phyloP scores from a whole-genome alignment of 345 rosid species.

The Pugionium dolabratum region DNA sequence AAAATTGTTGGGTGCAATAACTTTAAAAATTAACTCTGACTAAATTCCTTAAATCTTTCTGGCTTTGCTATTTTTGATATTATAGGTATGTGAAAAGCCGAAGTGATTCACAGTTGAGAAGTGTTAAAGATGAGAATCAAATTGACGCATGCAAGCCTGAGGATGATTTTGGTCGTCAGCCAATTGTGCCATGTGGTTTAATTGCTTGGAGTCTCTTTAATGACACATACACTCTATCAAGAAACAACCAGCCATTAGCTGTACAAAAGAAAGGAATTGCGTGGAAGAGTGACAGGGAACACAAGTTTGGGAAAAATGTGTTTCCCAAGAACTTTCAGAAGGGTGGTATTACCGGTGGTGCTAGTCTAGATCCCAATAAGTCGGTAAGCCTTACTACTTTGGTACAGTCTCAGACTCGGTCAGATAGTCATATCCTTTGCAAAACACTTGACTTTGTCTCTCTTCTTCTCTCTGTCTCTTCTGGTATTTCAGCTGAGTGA shows the following conservation, averaged over 20 bases:
- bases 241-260: slow-evolving; percentile 41
- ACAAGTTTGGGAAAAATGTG: slow-evolving; percentile 82
- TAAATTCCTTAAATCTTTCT: slow-evolving; percentile 7
- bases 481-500: slow-evolving; percentile 62
- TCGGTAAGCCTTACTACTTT: slow-evolving; percentile 54
- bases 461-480: not conserved
- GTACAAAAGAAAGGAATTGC: slow-evolving; percentile 74
- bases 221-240: slow-evolving; percentile 69
- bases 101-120: slow-evolving; percentile 68
- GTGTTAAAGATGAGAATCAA: slow-evolving; percentile 38
- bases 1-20: too few relatives aligned
- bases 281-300: slow-evolving; percentile 93
- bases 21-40: not conserved
- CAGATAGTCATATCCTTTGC: slow-evolving; percentile 7
- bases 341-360: slow-evolving; percentile 65
- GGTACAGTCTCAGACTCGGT: not conserved
- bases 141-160: slow-evolving; percentile 68
- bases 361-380: slow-evolving; percentile 36
- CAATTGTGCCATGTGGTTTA: slow-evolving; percentile 92
- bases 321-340: slow-evolving; percentile 78
- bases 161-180: slow-evolving; percentile 35
- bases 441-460: slow-evolving; percentile 24
- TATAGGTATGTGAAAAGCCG: slow-evolving; percentile 93
- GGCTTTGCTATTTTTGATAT: slow-evolving; percentile 10
- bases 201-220: slow-evolving; percentile 99